Conservation (phyloP, 495 filamentous ascomycete species). For the Neurospora sublineolata region DNA sequence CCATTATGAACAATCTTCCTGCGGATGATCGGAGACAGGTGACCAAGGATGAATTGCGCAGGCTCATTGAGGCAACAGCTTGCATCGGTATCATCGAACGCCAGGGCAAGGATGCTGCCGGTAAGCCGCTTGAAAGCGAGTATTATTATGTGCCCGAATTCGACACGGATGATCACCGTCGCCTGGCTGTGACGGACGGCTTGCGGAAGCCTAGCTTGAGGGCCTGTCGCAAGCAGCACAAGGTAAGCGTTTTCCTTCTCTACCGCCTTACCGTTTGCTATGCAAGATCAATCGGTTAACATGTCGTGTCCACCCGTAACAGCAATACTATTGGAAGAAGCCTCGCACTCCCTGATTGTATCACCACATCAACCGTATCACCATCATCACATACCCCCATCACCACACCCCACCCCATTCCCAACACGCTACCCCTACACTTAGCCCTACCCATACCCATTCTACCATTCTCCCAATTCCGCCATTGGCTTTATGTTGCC, state of each 20-base stretch:
- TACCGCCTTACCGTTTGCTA: background rate
- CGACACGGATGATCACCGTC: constrained; percentile 67
- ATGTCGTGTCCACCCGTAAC: constrained; percentile 7
- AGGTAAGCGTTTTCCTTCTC: constrained; percentile 48
- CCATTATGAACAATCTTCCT: constrained; percentile 76
- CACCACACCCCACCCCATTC: background rate
- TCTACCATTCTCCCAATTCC: background rate
- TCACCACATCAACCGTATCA: background rate
- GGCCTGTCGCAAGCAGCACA: constrained; percentile 85
- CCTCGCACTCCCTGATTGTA: constrained; percentile 42
- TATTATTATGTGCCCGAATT: constrained; percentile 95
- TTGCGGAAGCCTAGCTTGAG: constrained; percentile 78
- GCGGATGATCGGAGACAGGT: constrained; percentile 46
- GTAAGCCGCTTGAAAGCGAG: constrained; percentile 85
- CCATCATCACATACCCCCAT: background rate
- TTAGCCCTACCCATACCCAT: background rate
- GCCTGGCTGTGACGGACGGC: constrained; percentile 73
- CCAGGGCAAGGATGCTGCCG: constrained; percentile 91
- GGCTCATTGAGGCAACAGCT: constrained; percentile 55
- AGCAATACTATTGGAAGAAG: constrained; percentile 95
- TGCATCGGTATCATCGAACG: constrained; percentile 82
- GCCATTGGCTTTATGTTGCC: background rate
- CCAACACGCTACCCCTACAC: background rate
- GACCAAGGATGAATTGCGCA: constrained; percentile 50
- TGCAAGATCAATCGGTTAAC: constrained; percentile 13